A percentile compares a stretch with the other conserved stretches of the same genome.
These are phyloP conservation scores for Thamnidium elegans DNA, from an alignment of 192 early-diverging fungal species.

Conservation along the genomic window DNA sequence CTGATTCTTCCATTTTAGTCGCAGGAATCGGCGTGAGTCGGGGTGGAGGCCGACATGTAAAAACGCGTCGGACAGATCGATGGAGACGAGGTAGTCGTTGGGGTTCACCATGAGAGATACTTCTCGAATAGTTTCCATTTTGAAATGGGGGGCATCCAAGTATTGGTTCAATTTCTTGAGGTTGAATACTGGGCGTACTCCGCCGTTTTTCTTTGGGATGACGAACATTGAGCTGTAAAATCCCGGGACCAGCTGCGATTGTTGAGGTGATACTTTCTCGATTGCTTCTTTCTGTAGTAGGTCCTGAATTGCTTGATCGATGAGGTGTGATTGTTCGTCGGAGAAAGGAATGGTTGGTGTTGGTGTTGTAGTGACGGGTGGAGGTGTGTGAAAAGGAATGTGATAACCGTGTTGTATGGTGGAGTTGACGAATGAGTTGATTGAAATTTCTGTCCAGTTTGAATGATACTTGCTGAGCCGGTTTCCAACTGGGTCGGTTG, in stretches of 20 bases:
- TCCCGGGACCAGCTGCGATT: constrained; percentile 16
- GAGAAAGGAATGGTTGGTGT: too few species aligned
- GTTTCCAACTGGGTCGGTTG: too few species aligned
- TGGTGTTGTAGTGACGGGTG: too few species aligned
- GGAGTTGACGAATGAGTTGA: too few species aligned
- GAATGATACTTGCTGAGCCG: too few species aligned
- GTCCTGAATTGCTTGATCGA: too few species aligned
- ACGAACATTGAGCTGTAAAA: constrained; percentile 31
- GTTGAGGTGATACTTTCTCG: too few species aligned
- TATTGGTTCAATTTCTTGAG: constrained; percentile 8
- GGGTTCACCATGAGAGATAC: constrained; percentile 20
- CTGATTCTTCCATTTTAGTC: constrained; percentile 28
- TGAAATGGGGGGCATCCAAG: constrained; percentile 18
- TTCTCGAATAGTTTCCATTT: constrained; percentile 31
- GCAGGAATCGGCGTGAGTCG: constrained; percentile 24
- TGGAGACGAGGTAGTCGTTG: constrained; percentile 28
- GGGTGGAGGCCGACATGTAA: constrained; percentile 34
- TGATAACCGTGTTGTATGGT: too few species aligned
- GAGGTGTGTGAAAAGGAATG: too few species aligned
- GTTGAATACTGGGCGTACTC: constrained; percentile 34
- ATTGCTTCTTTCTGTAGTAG: too few species aligned
- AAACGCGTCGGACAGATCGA: constrained; percentile 41
- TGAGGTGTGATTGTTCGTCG: too few species aligned
- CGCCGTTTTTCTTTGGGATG: constrained; percentile 31
- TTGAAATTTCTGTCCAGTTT: too few species aligned